These are phyloP conservation scores for Apiospora hydei DNA, from an alignment of 2,329 filamentous ascomycete species.

Conservation along the genomic window DNA sequence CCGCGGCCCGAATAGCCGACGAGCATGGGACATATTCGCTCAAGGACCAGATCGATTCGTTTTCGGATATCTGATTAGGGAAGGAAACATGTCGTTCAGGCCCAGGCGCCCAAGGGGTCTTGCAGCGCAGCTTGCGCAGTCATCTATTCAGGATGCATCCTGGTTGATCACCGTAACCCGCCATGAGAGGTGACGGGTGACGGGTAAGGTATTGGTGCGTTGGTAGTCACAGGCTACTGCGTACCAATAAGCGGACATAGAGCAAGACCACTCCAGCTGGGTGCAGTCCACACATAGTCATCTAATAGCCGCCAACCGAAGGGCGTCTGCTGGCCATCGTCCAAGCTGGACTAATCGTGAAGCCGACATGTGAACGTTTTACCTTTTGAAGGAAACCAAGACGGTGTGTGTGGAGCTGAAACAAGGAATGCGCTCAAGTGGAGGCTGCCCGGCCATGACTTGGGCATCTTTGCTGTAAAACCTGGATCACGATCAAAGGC, in stretches of 20 bases:
- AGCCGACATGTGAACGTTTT: slow-evolving; percentile 9
- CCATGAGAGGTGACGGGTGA: not conserved
- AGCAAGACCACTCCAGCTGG: not conserved
- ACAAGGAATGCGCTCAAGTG: slow-evolving; percentile 14
- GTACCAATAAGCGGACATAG: not conserved
- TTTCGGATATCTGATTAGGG: not conserved
- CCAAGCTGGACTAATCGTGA: slow-evolving; percentile 9
- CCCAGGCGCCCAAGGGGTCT: not conserved
- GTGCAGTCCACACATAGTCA: not conserved
- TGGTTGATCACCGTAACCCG: not conserved
- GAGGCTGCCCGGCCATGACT: not conserved
- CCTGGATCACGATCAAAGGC: slow-evolving; percentile 8
- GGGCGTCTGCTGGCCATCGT: not conserved
- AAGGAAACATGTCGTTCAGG: not conserved
- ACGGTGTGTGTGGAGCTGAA: slow-evolving; percentile 6
- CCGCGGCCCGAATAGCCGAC: slow-evolving; percentile 20
- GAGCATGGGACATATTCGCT: not conserved
- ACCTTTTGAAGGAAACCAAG: not conserved
- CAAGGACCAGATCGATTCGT: not conserved
- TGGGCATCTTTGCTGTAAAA: not conserved
- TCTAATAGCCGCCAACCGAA: not conserved
- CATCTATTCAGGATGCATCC: not conserved
- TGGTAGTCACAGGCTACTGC: not conserved
- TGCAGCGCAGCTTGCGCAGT: not conserved
- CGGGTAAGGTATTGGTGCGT: not conserved